phyloP scores from a whole-genome alignment of 345 rosid genomes.

The Syzygium aqueum region DNA sequence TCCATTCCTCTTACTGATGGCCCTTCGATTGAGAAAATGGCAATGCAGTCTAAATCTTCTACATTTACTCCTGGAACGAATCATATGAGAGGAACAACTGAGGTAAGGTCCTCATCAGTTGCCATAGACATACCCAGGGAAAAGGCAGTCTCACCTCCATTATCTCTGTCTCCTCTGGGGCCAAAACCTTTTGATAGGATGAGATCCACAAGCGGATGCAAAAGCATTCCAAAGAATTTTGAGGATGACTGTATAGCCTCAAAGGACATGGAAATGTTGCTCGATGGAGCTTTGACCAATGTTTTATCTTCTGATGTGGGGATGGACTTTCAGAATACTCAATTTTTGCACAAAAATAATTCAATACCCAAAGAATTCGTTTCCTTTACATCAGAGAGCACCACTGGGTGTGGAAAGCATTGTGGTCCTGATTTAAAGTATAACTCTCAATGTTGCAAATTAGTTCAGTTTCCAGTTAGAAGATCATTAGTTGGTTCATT shows the following conservation, averaged over 20 bases:
- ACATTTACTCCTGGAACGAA: conserved; percentile 21
- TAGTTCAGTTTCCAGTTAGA: conserved; percentile 62
- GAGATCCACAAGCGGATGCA: conserved; percentile 22
- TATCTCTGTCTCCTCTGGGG: conserved; percentile 78
- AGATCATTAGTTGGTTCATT: conserved; percentile 95
- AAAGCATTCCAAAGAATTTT: conserved; percentile 16
- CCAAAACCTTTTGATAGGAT: conserved; percentile 54
- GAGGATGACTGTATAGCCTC: conserved; percentile 19
- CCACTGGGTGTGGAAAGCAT: conserved; percentile 25
- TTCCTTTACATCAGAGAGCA: conserved; percentile 17
- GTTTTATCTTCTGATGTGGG: not conserved
- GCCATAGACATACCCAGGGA: conserved; percentile 36
- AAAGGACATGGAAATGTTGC: conserved; percentile 27
- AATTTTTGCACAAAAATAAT: not conserved
- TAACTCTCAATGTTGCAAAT: conserved; percentile 47
- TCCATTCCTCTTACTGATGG: conserved; percentile 58
- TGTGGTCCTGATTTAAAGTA: conserved; percentile 29
- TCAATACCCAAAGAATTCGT: not conserved
- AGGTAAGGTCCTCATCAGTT: conserved; percentile 24
- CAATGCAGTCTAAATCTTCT: conserved; percentile 10
- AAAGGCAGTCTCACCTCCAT: conserved; percentile 33
- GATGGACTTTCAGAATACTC: not conserved
- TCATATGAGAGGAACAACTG: conserved; percentile 18
- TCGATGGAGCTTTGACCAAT: conserved; percentile 4
- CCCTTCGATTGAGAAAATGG: conserved; percentile 46